Evolutionary conservation across 495 filamentous ascomycete genomes (phyloP).

Genomic region (Bombardia bombarda): DNA sequence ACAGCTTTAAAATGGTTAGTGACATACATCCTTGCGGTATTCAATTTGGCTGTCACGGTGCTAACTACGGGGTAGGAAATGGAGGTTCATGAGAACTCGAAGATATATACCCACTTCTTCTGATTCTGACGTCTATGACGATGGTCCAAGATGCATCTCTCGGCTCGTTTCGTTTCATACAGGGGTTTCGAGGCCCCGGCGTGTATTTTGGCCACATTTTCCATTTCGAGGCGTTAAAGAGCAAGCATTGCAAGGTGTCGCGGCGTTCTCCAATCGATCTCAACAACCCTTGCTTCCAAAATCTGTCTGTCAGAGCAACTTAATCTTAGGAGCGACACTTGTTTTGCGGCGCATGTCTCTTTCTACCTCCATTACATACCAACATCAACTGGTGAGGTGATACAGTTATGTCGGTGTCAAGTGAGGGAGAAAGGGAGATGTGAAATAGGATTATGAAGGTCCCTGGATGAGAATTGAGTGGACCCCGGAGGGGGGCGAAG

Average conservation of each 20-base stretch:
- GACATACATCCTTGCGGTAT: not conserved
- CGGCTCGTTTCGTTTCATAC: conserved; percentile 25
- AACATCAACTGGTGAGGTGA: too few species aligned
- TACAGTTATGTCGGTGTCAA: too few species aligned
- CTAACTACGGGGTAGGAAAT: conserved; percentile 67
- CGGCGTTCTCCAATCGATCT: conserved; percentile 29
- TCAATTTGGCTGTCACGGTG: not conserved
- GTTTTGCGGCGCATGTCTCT: too few species aligned
- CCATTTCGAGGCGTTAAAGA: conserved; percentile 26
- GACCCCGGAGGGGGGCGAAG: too few species aligned
- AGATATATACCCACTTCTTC: conserved; percentile 99
- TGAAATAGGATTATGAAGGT: too few species aligned
- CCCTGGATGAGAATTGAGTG: too few species aligned
- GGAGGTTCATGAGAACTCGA: conserved; percentile 98
- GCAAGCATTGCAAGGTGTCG: conserved; percentile 45
- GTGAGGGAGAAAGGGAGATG: too few species aligned
- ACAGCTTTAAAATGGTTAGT: conserved; percentile 98
- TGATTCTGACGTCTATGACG: conserved; percentile 49
- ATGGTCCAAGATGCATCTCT: conserved; percentile 17
- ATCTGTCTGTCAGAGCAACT: conserved; percentile 21
- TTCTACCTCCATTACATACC: too few species aligned
- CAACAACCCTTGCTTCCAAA: conserved; percentile 19
- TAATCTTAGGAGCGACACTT: conserved; percentile 8
- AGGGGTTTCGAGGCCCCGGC: conserved; percentile 15
- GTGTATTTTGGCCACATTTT: conserved; percentile 34